phyloP scores from a whole-genome alignment of 164 flowering plant species.

The Cinnamomum chago region DNA sequence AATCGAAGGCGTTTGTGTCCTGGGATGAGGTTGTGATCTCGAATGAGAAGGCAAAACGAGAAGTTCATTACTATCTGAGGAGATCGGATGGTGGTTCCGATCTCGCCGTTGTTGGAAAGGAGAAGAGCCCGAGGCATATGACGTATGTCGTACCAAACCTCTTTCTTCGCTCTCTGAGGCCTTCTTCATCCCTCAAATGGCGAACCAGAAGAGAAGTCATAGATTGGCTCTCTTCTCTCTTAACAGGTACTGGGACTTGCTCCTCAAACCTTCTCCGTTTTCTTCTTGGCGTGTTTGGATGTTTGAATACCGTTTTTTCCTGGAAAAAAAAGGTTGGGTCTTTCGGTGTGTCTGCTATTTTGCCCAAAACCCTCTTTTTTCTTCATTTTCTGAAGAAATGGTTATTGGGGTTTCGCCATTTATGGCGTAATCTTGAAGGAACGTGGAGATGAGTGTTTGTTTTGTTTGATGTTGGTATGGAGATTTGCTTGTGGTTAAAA shows the following conservation, averaged over 20 bases:
- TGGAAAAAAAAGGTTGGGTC: too few species aligned
- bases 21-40: slow-evolving; percentile 70
- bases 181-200: slow-evolving; percentile 27
- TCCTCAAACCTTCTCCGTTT: too few species aligned
- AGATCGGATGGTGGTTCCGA: slow-evolving; percentile 43
- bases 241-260: slow-evolving; percentile 16
- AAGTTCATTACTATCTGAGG: slow-evolving; percentile 59
- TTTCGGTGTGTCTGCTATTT: too few species aligned
- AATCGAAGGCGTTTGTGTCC: slow-evolving; percentile 23
- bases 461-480: too few species aligned
- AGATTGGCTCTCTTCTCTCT: slow-evolving; percentile 61
- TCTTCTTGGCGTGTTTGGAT: too few species aligned
- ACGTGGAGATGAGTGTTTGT: too few species aligned
- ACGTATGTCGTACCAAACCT: slow-evolving; percentile 25
- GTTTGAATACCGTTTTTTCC: too few species aligned
- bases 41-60: slow-evolving; percentile 52
- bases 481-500: too few species aligned
- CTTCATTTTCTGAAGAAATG: too few species aligned
- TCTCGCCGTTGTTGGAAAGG: slow-evolving; percentile 79
- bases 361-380: too few species aligned
- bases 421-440: too few species aligned
- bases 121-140: slow-evolving; percentile 58
- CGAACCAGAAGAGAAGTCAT: slow-evolving; percentile 58
- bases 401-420: too few species aligned
- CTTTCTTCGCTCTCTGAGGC: not conserved